Percentiles rank a stretch among this genome's conserved stretches.
Evolutionary conservation across 2,329 filamentous ascomycete genomes (phyloP).

Genomic region (Coleophoma cylindrospora): DNA sequence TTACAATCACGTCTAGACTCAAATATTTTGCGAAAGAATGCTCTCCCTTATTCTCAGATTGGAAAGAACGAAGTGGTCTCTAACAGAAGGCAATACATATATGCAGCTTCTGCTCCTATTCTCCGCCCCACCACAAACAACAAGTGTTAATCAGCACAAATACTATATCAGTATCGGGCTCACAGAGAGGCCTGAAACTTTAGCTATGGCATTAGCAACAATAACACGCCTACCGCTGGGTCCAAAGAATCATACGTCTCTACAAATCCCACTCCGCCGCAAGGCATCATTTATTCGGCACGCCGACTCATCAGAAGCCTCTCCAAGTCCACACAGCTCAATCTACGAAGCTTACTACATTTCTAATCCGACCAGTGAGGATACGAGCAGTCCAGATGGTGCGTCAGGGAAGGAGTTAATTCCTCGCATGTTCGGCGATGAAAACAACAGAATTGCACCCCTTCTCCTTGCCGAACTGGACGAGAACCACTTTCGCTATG

Average conservation of each 20-base stretch:
- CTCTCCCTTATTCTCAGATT: too few relatives aligned
- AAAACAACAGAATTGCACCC: constrained; percentile 14
- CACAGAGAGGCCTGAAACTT: background rate
- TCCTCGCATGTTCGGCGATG: constrained; percentile 12
- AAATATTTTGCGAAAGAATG: too few relatives aligned
- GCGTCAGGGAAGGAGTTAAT: background rate
- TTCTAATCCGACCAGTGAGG: background rate
- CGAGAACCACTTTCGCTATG: constrained; percentile 29
- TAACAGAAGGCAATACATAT: too few relatives aligned
- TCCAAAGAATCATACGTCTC: background rate
- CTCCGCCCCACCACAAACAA: too few relatives aligned
- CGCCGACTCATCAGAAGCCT: background rate
- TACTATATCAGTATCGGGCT: too few relatives aligned
- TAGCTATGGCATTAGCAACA: background rate
- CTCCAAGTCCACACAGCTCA: constrained; percentile 1
- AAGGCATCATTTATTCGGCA: background rate
- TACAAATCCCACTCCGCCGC: background rate
- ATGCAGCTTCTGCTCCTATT: too few relatives aligned
- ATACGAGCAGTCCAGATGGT: constrained; percentile 2
- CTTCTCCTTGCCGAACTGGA: constrained; percentile 5
- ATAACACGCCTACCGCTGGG: background rate
- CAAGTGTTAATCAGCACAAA: too few relatives aligned
- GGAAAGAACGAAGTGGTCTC: too few relatives aligned
- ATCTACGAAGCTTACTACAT: constrained; percentile 1
- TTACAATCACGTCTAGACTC: too few relatives aligned